phyloP scores from a whole-genome alignment of 495 filamentous ascomycete species.

The Talaromyces ruber region DNA sequence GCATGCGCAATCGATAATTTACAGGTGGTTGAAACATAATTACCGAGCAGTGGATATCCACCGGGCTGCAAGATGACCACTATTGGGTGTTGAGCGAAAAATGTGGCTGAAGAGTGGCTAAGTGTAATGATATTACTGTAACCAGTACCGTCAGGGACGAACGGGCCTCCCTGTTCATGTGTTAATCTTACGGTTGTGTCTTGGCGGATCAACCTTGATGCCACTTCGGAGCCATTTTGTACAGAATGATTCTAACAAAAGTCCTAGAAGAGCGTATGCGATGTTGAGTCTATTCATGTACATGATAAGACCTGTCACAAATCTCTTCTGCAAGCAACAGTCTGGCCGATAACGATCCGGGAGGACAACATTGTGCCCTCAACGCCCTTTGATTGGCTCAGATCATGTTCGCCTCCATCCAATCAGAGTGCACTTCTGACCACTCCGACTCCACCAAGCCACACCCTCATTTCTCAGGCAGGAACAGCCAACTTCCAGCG shows the following conservation, averaged over 20 bases:
- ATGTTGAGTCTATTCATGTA: not conserved
- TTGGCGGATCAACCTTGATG: not conserved
- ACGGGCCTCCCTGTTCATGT: not conserved
- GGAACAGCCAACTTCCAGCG: not conserved
- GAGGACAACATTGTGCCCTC: not conserved
- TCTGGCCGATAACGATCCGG: not conserved
- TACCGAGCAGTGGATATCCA: not conserved
- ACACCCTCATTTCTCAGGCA: slow-evolving; percentile 8
- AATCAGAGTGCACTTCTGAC: not conserved
- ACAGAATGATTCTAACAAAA: not conserved
- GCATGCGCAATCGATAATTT: too few species aligned
- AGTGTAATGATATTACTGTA: not conserved
- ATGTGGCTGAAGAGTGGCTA: slow-evolving; percentile 1
- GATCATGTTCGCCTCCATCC: not conserved
- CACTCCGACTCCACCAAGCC: not conserved
- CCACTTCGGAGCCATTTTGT: not conserved
- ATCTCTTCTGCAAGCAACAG: not conserved
- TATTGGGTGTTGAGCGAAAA: not conserved
- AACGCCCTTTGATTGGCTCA: not conserved
- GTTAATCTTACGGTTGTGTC: not conserved
- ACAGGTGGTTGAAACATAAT: not conserved
- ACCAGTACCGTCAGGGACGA: not conserved
- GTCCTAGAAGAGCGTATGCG: not conserved
- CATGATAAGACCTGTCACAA: not conserved
- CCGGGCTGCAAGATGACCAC: not conserved